Percentiles rank a stretch among this genome's conserved stretches.
phyloP scores from a whole-genome alignment of 2,329 filamentous ascomycete genomes.

The Raffaelea arxii region DNA sequence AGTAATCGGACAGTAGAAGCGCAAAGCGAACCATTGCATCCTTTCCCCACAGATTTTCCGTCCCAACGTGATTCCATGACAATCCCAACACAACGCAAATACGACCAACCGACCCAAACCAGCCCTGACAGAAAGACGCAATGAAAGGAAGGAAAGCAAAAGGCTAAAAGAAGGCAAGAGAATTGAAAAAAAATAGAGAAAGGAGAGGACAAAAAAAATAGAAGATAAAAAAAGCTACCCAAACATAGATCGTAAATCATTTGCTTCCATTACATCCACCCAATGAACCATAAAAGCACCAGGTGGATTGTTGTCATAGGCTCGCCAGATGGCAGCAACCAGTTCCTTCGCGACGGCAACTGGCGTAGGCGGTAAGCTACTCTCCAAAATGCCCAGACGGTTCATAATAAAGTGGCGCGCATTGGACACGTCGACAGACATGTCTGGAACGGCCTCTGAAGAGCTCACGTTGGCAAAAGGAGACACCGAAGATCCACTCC shows the following conservation, averaged over 20 bases:
- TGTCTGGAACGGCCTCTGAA: neutral
- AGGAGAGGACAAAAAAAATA: neutral
- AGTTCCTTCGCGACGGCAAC: slow-evolving; percentile 27
- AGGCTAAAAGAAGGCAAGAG: neutral
- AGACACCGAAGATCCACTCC: neutral
- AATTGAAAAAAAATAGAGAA: neutral
- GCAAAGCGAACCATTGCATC: too few species aligned
- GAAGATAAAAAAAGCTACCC: neutral
- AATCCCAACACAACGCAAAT: too few species aligned
- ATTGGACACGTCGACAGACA: slow-evolving; percentile 17
- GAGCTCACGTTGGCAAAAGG: neutral
- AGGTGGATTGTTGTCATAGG: slow-evolving; percentile 23
- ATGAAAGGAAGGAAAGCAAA: neutral
- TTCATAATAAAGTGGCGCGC: slow-evolving; percentile 27
- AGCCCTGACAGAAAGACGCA: neutral
- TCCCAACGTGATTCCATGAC: too few species aligned
- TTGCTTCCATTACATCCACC: slow-evolving; percentile 27
- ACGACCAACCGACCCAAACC: too few species aligned
- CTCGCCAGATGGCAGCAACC: slow-evolving; percentile 27
- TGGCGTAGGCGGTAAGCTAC: slow-evolving; percentile 26
- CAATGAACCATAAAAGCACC: slow-evolving; percentile 21
- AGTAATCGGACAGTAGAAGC: too few species aligned
- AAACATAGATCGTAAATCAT: slow-evolving; percentile 9
- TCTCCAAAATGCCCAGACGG: slow-evolving; percentile 26
- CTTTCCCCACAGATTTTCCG: too few species aligned